Evolutionary conservation across 2,329 filamentous ascomycete species (phyloP).

Genomic region (Colletotrichum lindemuthianum): DNA sequence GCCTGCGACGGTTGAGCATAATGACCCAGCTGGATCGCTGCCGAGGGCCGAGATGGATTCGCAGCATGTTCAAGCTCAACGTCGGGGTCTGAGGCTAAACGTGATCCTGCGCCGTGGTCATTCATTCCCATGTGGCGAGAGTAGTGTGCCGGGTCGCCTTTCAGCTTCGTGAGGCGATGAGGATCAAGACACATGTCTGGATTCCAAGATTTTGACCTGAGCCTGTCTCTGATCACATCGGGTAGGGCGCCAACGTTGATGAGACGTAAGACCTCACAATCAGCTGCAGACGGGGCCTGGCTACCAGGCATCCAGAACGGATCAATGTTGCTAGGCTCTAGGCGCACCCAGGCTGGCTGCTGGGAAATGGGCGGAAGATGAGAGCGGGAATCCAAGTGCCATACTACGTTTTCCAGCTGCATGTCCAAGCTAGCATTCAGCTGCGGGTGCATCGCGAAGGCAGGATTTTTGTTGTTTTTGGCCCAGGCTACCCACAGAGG

Average conservation of each 20-base stretch:
- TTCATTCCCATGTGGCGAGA: too few species aligned
- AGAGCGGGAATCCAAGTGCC: not conserved
- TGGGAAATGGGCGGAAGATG: not conserved
- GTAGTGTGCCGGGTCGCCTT: too few species aligned
- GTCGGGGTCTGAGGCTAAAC: too few species aligned
- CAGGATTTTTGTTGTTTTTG: not conserved
- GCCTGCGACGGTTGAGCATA: too few species aligned
- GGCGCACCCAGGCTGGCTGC: not conserved
- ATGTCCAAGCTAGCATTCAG: not conserved
- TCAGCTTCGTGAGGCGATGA: not conserved
- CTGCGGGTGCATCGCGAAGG: not conserved
- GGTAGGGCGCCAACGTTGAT: not conserved
- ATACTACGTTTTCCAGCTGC: not conserved
- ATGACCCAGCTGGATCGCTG: too few species aligned
- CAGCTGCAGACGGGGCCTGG: not conserved
- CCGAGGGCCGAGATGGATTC: too few species aligned
- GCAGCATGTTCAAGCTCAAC: too few species aligned
- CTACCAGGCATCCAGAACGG: too few species aligned
- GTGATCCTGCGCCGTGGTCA: too few species aligned
- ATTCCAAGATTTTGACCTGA: not conserved
- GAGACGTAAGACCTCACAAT: slow-evolving; percentile 15
- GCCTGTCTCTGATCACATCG: not conserved
- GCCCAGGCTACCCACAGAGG: not conserved
- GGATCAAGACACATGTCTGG: slow-evolving; percentile 7
- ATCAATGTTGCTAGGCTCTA: not conserved